Base-by-base conservation (phyloP, 1,284 basidiomycete species). In the Phylloboletellus chloephorus region DNA sequence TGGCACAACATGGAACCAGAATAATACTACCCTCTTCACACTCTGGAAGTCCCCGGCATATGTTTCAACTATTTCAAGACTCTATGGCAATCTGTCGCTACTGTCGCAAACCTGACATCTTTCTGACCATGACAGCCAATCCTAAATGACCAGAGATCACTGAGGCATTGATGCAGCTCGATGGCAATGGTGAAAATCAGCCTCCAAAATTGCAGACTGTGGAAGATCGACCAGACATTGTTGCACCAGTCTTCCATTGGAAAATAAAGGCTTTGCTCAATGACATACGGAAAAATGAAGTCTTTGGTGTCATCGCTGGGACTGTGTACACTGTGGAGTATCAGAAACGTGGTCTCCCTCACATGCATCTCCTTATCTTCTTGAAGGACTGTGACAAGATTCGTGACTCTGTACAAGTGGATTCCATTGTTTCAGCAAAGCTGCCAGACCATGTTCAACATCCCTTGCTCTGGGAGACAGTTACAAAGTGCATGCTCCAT, bases 201-300 rank as follows among this genome's bases (percentile, higher is more conserved):
- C n/a, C n/a, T n/a, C n/a, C n/a, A n/a, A n/a, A n/a, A n/a, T n/a
- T n/a, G n/a, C 70, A 76, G 39, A 55, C 51, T 7, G 44, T 62
- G 13, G 45, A 55, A 22, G 72, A 78, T 43, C 45, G 66, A 1
- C 73, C 72, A 22, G 71, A 76, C 29, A 46, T 78, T 29, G 64
- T 76, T 3, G 52, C 66, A 1, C 35, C 60, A 3, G 69, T 76
- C 1, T 78, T 78, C 43, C 22, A 68, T 16, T 23, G 65, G 29
- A 74, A 73, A 41, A 62, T 61, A 26, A 48, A 66, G 4, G 61
- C 57, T 0, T 31, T 74, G 0, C 12, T 75, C 0, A 51, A 69
- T 0, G 38, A 31, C 2, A 39, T 54, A n/a, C 1, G 1, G 4
- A n/a, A n/a, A n/a, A 17, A 42, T 42, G 49, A 41, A 1, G 48